These are phyloP conservation scores for Phoma sp. DNA, from an alignment of 2,329 filamentous ascomycete species.

Conservation along the genomic window DNA sequence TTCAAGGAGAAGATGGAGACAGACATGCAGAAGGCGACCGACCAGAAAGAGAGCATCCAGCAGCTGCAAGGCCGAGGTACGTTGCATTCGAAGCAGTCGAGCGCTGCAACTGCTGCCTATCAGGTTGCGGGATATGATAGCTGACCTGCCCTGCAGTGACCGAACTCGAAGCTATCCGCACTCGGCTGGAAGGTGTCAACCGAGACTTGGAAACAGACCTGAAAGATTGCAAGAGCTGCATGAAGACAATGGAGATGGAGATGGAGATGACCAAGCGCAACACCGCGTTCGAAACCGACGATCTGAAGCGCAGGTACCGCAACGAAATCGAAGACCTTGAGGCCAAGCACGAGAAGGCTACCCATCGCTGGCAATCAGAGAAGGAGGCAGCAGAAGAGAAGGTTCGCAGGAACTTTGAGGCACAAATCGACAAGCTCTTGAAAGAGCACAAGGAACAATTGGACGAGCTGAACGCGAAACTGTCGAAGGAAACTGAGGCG, in stretches of 20 bases:
- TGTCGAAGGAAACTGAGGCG: conserved; percentile 70
- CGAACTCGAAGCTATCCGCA: conserved; percentile 62
- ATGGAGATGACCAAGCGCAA: conserved; percentile 60
- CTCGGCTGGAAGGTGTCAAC: conserved; percentile 59
- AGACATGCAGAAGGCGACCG: conserved; percentile 70
- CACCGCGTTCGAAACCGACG: conserved; percentile 59
- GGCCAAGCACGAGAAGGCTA: conserved; percentile 61
- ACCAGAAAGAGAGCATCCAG: conserved; percentile 75
- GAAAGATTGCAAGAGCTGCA: conserved; percentile 63
- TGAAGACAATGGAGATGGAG: conserved; percentile 55
- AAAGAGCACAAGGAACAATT: conserved; percentile 72
- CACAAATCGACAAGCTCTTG: conserved; percentile 64
- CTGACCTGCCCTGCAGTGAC: conserved; percentile 49
- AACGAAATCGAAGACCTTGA: conserved; percentile 63
- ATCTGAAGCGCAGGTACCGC: conserved; percentile 59
- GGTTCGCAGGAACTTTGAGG: conserved; percentile 51
- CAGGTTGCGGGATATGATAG: not conserved
- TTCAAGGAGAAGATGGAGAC: conserved; percentile 75
- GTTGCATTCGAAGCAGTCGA: conserved; percentile 35
- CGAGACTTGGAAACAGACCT: conserved; percentile 70
- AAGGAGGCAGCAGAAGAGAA: conserved; percentile 54
- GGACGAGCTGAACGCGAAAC: conserved; percentile 66
- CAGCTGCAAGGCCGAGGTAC: conserved; percentile 76
- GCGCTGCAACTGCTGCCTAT: not conserved
- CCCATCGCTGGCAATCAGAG: conserved; percentile 61